These are phyloP conservation scores for Cercospora nicotianae DNA, from an alignment of 2,329 filamentous ascomycete species.

Conservation along the genomic window DNA sequence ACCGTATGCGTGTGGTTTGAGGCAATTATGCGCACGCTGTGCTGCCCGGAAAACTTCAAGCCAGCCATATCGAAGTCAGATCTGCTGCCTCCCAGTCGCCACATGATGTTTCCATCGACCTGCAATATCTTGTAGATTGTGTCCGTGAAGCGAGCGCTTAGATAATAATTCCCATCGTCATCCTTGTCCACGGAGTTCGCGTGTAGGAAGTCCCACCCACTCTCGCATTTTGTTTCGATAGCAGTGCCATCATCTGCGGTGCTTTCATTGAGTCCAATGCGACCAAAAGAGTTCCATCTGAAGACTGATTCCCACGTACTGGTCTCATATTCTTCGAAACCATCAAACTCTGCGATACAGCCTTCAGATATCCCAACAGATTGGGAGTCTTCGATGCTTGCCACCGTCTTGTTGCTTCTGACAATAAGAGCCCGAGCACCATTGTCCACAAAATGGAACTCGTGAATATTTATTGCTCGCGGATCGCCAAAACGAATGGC, in stretches of 20 bases:
- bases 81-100: constrained; percentile 45
- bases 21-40: constrained; percentile 47
- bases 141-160: constrained; percentile 53
- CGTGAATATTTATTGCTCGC: constrained; percentile 16
- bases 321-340: constrained; percentile 20
- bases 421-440: constrained; percentile 17
- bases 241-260: constrained; percentile 4
- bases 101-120: constrained; percentile 49
- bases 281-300: constrained; percentile 19
- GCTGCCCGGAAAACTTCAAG: constrained; percentile 48
- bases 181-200: constrained; percentile 43
- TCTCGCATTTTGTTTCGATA: not conserved
- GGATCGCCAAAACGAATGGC: not conserved
- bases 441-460: constrained; percentile 20
- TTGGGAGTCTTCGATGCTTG: constrained; percentile 3
- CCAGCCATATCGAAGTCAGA: constrained; percentile 21
- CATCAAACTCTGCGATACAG: constrained; percentile 19
- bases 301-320: constrained; percentile 17
- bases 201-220: constrained; percentile 17
- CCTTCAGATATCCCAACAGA: not conserved
- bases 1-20: constrained; percentile 45
- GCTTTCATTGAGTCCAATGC: constrained; percentile 19
- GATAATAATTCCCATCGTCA: constrained; percentile 51
- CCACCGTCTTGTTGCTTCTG: constrained; percentile 8
- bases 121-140: constrained; percentile 50